Evolutionary conservation across 2,329 filamentous ascomycete species (phyloP).

Genomic region (Aspergillus costaricaensis): DNA sequence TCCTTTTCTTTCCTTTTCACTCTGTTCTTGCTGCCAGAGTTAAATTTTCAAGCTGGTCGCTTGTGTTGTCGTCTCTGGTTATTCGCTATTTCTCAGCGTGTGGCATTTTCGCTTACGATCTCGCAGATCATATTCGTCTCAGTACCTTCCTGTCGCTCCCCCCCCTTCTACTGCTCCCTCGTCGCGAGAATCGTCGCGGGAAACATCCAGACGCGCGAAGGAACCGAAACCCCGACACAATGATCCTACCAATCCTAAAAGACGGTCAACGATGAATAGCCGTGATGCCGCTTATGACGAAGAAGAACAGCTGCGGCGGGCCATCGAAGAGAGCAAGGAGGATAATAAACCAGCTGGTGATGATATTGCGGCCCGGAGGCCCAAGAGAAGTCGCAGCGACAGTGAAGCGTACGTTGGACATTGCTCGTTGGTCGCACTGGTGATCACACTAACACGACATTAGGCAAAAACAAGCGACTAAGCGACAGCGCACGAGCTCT

Average conservation of each 20-base stretch:
- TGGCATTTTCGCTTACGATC: slow-evolving; percentile 33
- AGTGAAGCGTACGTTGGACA: slow-evolving; percentile 79
- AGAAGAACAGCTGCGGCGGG: slow-evolving; percentile 81
- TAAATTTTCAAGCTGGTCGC: neutral
- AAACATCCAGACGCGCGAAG: slow-evolving; percentile 40
- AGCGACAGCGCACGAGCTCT: slow-evolving; percentile 82
- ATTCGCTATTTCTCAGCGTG: slow-evolving; percentile 9
- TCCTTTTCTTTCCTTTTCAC: neutral
- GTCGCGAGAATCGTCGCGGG: slow-evolving; percentile 46
- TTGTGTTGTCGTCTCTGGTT: too few species aligned
- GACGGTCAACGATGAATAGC: slow-evolving; percentile 96
- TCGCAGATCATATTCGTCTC: slow-evolving; percentile 62
- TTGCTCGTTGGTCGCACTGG: slow-evolving; percentile 16
- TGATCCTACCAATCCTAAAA: slow-evolving; percentile 67
- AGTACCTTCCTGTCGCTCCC: slow-evolving; percentile 61
- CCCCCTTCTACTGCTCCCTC: slow-evolving; percentile 49
- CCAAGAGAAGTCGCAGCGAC: slow-evolving; percentile 83
- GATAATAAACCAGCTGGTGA: slow-evolving; percentile 63
- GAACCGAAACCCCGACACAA: slow-evolving; percentile 52
- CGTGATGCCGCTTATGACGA: slow-evolving; percentile 93
- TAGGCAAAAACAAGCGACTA: slow-evolving; percentile 70
- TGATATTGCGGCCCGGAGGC: slow-evolving; percentile 60
- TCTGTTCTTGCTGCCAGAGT: neutral
- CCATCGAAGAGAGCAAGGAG: slow-evolving; percentile 93
- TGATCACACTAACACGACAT: slow-evolving; percentile 28